Evolutionary conservation across 2,329 filamentous ascomycete species (phyloP), one percentile per base, ranked within the genome.

Genomic region (Alternaria sp.): DNA sequence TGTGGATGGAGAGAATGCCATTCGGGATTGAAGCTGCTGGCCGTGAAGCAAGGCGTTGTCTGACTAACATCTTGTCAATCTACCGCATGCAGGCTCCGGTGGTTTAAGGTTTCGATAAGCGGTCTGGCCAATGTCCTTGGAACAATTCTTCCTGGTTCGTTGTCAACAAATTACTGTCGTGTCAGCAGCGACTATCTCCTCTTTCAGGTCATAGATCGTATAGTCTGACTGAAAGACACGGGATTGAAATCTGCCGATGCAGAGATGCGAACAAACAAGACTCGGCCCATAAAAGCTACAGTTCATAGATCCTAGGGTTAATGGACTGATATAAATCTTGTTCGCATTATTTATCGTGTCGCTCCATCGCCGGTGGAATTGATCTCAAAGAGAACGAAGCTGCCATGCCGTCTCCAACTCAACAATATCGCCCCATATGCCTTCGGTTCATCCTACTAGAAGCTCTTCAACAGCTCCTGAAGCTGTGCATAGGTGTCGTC

Each of bases 401-500:
- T 34, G 30, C 24, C 43, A 36, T 18, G 18, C 36, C 9, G 16
- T 47, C n/a, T 22, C 16, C 47, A 22, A n/a, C 30, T 12, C 8
- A 18, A 34, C 32, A 7, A 14, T 34, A n/a, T 44, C 9, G 18
- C 38, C 4, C 20, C 38, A 28, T 56, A n/a, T 22, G 38, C 12
- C 16, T 28, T 2, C 12, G 36, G 24, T 7, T 9, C 46, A 24
- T 39, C 12, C 47, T 65, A 68, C 64, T 71, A 62, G 36, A 72
- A 67, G 36, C 60, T 67, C 65, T 70, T 69, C 59, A 98, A 97
- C 52, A 95, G 70, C 84, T 95, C 88, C 85, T 90, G 94, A 72
- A 99, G 75, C 79, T 92, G 85, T 70, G 82, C 86, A 73, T 91
- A 88, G 46, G 94, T 97, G 74, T 98, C 93, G 58, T 93, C 89